Conservation (phyloP, 768 basidiomycete species). For the Tremella yokohamensis region DNA sequence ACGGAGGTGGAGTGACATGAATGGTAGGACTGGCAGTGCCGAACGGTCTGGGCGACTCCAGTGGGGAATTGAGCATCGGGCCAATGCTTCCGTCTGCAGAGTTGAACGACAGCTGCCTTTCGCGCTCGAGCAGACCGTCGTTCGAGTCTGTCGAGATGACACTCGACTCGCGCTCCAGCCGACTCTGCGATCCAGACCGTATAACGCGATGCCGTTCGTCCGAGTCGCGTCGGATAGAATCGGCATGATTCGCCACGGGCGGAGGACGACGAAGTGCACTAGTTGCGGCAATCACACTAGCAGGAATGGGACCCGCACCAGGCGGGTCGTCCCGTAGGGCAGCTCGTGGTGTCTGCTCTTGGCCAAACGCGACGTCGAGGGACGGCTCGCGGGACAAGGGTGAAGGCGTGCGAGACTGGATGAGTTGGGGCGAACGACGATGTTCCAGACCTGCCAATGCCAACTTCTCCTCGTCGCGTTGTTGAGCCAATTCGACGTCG, state of each 20-base stretch:
- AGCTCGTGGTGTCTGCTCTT: conserved; percentile 19
- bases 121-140: conserved; percentile 28
- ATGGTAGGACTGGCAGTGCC: conserved; percentile 1
- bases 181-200: not conserved
- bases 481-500: conserved; percentile 27
- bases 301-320: conserved; percentile 11
- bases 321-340: conserved; percentile 7
- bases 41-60: not conserved
- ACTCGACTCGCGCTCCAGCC: conserved; percentile 30
- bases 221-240: conserved; percentile 19
- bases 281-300: conserved; percentile 27
- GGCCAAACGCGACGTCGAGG: conserved; percentile 15
- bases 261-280: conserved; percentile 29
- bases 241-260: conserved; percentile 18
- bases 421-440: conserved; percentile 20
- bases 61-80: no score
- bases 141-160: conserved; percentile 24
- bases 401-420: conserved; percentile 24
- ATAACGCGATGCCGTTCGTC: conserved; percentile 19
- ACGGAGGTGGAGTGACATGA: conserved; percentile 1
- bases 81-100: not conserved
- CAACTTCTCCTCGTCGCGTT: conserved; percentile 32
- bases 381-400: conserved; percentile 26
- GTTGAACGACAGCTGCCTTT: not conserved
- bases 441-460: conserved; percentile 34